Percentiles rank a stretch among this genome's conserved stretches.
These are phyloP conservation scores for Prunella vulgaris DNA, from an alignment of 257 asterid species.

Conservation along the genomic window DNA sequence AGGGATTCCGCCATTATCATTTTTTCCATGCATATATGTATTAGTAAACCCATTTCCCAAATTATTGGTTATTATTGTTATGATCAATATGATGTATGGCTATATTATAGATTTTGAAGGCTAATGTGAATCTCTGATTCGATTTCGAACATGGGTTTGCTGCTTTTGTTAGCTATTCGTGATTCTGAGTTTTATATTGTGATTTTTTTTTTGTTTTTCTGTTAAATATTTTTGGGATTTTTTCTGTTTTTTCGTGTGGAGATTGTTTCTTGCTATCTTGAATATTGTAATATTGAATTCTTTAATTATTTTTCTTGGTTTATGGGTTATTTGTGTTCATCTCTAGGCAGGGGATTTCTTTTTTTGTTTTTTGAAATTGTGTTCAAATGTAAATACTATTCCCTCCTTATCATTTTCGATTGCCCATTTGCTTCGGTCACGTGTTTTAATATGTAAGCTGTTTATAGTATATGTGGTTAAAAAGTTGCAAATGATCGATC, in stretches of 20 bases:
- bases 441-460: too few relatives aligned
- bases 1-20: constrained; percentile 1
- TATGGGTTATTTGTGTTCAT: background rate
- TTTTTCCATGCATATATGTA: constrained; percentile 8
- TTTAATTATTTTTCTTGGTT: background rate
- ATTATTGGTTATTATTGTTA: constrained; percentile 7
- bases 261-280: background rate
- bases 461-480: too few relatives aligned
- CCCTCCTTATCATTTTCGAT: too few relatives aligned
- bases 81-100: background rate
- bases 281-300: background rate
- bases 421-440: too few relatives aligned
- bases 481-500: background rate
- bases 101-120: background rate
- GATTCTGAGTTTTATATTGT: background rate
- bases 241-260: background rate
- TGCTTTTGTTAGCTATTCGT: background rate
- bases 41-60: background rate
- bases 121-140: constrained; percentile 14
- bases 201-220: background rate
- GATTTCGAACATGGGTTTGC: background rate
- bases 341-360: background rate
- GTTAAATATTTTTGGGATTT: background rate
- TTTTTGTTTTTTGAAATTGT: background rate
- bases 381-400: too few relatives aligned